phyloP scores from a whole-genome alignment of 108 stramenopile genomes.

The Schizochytrium sp. region DNA sequence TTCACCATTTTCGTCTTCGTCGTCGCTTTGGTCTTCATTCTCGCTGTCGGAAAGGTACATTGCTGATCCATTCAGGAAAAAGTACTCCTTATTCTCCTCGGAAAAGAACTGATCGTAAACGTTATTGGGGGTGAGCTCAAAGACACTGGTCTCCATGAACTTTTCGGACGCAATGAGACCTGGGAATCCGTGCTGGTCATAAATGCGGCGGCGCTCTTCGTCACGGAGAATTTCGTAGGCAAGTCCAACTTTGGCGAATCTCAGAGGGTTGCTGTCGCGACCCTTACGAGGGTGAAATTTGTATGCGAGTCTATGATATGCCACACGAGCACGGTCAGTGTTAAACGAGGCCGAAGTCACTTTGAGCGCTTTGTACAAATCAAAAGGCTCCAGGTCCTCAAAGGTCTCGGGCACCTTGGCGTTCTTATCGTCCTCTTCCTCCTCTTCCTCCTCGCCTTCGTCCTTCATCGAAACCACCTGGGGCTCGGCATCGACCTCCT shows the following conservation, averaged over 20 bases:
- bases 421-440: not conserved
- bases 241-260: not conserved
- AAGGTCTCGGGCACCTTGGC: not conserved
- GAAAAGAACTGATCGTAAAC: conserved; percentile 14
- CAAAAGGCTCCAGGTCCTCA: conserved; percentile 44
- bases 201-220: conserved; percentile 10
- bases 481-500: not conserved
- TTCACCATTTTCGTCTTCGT: not conserved
- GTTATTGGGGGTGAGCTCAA: not conserved
- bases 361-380: conserved; percentile 34
- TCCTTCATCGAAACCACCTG: not conserved
- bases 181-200: conserved; percentile 11
- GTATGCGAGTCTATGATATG: not conserved
- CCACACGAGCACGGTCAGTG: conserved; percentile 11
- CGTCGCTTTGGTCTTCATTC: not conserved
- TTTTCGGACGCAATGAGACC: conserved; percentile 35
- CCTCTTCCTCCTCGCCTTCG: not conserved
- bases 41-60: conserved; percentile 10
- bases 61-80: conserved; percentile 19
- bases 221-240: conserved; percentile 42
- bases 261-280: too few relatives aligned
- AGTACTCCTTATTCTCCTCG: conserved; percentile 46
- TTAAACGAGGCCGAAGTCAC: not conserved
- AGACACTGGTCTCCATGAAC: conserved; percentile 38
- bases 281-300: not conserved